Percentiles rank a stretch among this genome's conserved stretches.
phyloP scores from a whole-genome alignment of 139 green algal species.

The Volvox reticuliferus region DNA sequence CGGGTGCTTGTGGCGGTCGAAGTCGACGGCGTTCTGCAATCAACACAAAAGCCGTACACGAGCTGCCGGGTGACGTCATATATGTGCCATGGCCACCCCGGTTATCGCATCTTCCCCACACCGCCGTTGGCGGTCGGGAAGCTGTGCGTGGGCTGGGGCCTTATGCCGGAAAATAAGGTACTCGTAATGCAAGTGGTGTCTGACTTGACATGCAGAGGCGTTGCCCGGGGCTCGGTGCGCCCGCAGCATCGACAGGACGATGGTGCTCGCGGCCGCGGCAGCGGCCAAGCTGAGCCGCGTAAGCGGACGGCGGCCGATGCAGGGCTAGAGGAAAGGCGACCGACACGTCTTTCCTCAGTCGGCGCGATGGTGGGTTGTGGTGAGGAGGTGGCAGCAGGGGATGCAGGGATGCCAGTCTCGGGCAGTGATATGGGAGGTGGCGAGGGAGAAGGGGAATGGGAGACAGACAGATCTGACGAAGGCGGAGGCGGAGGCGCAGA shows the following conservation, averaged over 20 bases:
- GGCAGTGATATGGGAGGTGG: no score
- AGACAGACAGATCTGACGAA: background rate
- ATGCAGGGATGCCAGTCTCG: no score
- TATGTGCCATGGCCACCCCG: background rate
- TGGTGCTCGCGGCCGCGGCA: background rate
- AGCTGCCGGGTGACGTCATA: background rate
- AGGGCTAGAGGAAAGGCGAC: background rate
- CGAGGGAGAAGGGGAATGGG: background rate
- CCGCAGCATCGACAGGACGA: no score
- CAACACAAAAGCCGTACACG: background rate
- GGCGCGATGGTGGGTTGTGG: no score
- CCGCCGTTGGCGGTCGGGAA: background rate
- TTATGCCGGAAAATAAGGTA: background rate
- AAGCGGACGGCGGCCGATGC: background rate
- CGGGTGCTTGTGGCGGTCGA: conserved; percentile 2
- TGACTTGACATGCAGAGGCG: background rate
- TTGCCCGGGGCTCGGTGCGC: background rate
- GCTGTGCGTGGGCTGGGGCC: conserved; percentile 24
- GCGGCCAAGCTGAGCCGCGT: background rate
- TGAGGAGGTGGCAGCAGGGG: no score
- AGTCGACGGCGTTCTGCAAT: background rate
- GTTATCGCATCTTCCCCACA: background rate
- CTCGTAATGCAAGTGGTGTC: conserved; percentile 10
- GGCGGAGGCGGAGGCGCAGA: background rate
- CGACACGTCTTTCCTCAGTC: background rate